These are phyloP conservation scores for Ogataea populi-albae DNA, from an alignment of 805 yeast genomes.

Conservation along the genomic window DNA sequence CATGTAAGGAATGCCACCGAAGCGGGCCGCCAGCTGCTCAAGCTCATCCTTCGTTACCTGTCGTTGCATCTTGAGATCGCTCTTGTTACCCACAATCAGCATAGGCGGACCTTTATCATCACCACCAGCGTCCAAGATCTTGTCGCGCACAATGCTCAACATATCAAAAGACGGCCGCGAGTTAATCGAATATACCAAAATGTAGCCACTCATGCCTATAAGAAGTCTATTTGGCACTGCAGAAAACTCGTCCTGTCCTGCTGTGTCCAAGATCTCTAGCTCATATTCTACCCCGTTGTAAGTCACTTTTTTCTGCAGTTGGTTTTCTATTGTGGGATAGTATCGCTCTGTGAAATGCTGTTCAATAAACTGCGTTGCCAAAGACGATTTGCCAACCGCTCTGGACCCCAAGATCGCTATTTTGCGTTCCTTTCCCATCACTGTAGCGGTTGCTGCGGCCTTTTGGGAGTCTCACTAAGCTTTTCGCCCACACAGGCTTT, in stretches of 20 bases:
- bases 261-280: conserved; percentile 85
- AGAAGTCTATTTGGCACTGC: conserved; percentile 75
- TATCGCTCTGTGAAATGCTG: conserved; percentile 80
- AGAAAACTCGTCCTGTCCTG: conserved; percentile 89
- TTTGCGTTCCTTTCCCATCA: conserved; percentile 57
- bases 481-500: no score
- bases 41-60: conserved; percentile 55
- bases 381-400: conserved; percentile 84
- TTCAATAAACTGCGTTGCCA: conserved; percentile 81
- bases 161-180: conserved; percentile 76
- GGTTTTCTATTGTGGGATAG: conserved; percentile 89
- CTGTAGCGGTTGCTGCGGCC: no score
- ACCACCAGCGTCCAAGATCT: conserved; percentile 67
- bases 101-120: conserved; percentile 43
- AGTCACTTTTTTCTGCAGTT: conserved; percentile 65
- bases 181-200: conserved; percentile 78
- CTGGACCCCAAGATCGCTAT: conserved; percentile 86
- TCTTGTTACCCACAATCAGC: conserved; percentile 47
- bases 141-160: conserved; percentile 74
- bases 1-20: conserved; percentile 40
- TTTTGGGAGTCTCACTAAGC: no score
- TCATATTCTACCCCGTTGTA: conserved; percentile 73
- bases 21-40: conserved; percentile 39
- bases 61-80: conserved; percentile 59
- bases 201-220: conserved; percentile 80